These are phyloP conservation scores for Beta corolliflora DNA, from an alignment of 179 eudicot species.

Conservation along the genomic window DNA sequence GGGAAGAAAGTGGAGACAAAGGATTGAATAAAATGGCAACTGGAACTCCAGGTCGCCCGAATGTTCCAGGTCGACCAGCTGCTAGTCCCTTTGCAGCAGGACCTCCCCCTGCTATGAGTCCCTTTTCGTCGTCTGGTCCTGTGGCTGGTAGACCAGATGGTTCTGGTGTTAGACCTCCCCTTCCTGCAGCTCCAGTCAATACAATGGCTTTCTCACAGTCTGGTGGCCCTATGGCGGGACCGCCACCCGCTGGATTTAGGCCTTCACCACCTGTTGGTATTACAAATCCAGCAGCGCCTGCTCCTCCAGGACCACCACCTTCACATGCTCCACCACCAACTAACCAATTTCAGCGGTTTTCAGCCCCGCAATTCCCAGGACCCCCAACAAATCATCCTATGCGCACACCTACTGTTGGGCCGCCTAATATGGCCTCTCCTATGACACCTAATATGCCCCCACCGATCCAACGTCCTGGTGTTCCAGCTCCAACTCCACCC, in stretches of 20 bases:
- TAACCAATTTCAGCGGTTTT: constrained; percentile 58
- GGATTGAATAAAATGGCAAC: constrained; percentile 58
- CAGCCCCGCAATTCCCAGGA: constrained; percentile 61
- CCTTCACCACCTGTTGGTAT: constrained; percentile 29
- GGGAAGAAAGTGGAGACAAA: constrained; percentile 19
- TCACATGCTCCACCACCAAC: constrained; percentile 51
- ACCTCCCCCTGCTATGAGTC: constrained; percentile 51
- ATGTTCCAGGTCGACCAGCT: constrained; percentile 56
- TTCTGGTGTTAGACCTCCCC: constrained; percentile 52
- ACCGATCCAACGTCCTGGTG: constrained; percentile 49
- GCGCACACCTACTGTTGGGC: constrained; percentile 38
- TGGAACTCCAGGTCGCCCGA: constrained; percentile 60
- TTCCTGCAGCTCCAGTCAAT: constrained; percentile 29
- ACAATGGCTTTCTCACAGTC: constrained; percentile 35
- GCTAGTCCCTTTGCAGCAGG: constrained; percentile 63
- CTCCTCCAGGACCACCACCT: constrained; percentile 49
- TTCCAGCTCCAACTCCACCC: constrained; percentile 38
- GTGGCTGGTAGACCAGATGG: constrained; percentile 51
- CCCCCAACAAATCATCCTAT: constrained; percentile 47
- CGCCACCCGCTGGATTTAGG: constrained; percentile 33
- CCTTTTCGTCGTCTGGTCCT: constrained; percentile 42
- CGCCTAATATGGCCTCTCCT: constrained; percentile 38
- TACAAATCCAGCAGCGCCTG: constrained; percentile 36
- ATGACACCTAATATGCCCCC: constrained; percentile 49
- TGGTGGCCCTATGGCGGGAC: constrained; percentile 34